Percentiles rank a stretch among this genome's conserved stretches.
These are phyloP conservation scores for Cladorrhinum samala DNA, from an alignment of 495 filamentous ascomycete species.

Conservation along the genomic window DNA sequence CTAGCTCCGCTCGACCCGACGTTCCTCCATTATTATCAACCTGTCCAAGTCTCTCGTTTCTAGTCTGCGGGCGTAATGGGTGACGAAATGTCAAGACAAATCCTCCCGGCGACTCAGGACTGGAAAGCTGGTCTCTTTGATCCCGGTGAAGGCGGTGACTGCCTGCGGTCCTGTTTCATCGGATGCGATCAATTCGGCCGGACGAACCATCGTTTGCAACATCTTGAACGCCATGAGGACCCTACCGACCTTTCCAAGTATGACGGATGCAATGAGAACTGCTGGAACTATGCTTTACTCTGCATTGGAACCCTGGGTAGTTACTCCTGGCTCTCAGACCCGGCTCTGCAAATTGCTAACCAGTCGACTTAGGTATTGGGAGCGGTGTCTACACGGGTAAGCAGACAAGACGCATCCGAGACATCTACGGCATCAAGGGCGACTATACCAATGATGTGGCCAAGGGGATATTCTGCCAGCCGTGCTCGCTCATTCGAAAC, in stretches of 20 bases:
- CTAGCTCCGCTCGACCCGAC: too few species aligned
- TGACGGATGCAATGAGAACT: conserved; percentile 14
- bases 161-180: conserved; percentile 18
- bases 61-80: not conserved
- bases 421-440: conserved; percentile 21
- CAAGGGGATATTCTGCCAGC: conserved; percentile 24
- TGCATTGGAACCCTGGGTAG: conserved; percentile 5
- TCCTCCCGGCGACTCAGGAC: not conserved
- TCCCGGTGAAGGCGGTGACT: conserved; percentile 15
- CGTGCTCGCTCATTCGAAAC: conserved; percentile 24
- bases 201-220: conserved; percentile 16
- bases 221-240: conserved; percentile 9
- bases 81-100: not conserved
- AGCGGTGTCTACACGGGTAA: conserved; percentile 23
- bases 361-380: conserved; percentile 14
- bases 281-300: conserved; percentile 16
- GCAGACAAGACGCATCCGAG: conserved; percentile 17
- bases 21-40: too few species aligned
- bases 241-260: conserved; percentile 17
- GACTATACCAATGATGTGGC: conserved; percentile 15
- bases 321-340: not conserved
- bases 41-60: not conserved
- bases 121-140: conserved; percentile 19
- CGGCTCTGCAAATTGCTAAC: not conserved
- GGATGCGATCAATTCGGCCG: conserved; percentile 21